A percentile compares a stretch with the other conserved stretches of the same genome.
These are phyloP conservation scores for Paraurostyla sp. DNA, from an alignment of 73 alveolate species.

Conservation along the genomic window DNA sequence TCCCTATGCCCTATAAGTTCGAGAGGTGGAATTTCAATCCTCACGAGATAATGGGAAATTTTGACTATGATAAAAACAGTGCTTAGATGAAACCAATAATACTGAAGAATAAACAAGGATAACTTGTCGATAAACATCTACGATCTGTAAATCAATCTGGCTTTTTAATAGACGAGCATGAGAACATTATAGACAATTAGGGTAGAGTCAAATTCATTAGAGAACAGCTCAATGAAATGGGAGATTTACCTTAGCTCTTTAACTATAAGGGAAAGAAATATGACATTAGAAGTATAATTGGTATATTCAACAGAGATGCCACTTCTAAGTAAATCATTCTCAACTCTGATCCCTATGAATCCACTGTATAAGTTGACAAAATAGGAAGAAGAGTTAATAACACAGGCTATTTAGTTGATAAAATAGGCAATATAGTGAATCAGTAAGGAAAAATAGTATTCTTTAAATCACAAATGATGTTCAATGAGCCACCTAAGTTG, in stretches of 20 bases:
- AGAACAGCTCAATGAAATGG: not conserved
- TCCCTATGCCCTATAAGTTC: conserved; percentile 54
- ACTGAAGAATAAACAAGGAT: conserved; percentile 48
- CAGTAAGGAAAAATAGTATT: conserved; percentile 42
- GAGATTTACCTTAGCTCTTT: conserved; percentile 27
- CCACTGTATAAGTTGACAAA: not conserved
- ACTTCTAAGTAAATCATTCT: conserved; percentile 20
- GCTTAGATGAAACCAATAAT: conserved; percentile 23
- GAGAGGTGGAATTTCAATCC: conserved; percentile 70
- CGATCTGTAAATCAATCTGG: conserved; percentile 50
- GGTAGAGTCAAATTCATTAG: conserved; percentile 34
- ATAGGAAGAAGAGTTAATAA: conserved; percentile 47
- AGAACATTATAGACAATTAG: conserved; percentile 40
- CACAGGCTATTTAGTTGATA: conserved; percentile 56
- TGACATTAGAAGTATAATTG: conserved; percentile 39
- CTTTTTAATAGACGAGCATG: conserved; percentile 53
- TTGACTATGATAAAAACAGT: conserved; percentile 52
- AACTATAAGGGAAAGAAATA: conserved; percentile 26
- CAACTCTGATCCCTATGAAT: not conserved
- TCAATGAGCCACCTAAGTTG: conserved; percentile 50
- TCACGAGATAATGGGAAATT: conserved; percentile 69
- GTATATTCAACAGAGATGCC: conserved; percentile 43
- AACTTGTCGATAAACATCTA: conserved; percentile 53
- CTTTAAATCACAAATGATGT: conserved; percentile 34
- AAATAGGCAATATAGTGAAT: conserved; percentile 44